These are phyloP conservation scores for Myotisia sp. DNA, from an alignment of 2,329 filamentous ascomycete genomes.

Conservation along the genomic window DNA sequence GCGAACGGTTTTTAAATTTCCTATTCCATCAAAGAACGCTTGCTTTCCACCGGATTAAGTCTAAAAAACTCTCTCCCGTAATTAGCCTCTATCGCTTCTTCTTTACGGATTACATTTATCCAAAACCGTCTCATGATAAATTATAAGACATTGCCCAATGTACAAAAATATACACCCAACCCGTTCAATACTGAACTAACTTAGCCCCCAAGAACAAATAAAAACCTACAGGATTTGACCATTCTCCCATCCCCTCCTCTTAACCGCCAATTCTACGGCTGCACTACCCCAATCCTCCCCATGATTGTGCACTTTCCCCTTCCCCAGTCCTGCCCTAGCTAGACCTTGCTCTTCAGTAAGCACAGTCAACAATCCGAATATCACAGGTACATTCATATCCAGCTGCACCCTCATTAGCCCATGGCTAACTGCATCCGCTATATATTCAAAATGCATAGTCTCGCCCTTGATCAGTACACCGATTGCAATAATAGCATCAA, in stretches of 20 bases:
- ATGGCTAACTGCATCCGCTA: constrained; percentile 76
- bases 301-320: constrained; percentile 59
- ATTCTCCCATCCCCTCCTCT: constrained; percentile 68
- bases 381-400: constrained; percentile 73
- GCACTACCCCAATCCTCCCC: constrained; percentile 92
- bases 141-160: too few species aligned
- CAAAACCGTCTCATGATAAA: too few species aligned
- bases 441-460: constrained; percentile 99
- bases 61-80: too few species aligned
- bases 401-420: constrained; percentile 90
- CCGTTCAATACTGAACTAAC: not conserved
- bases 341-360: constrained; percentile 76
- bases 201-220: constrained; percentile 1
- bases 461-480: constrained; percentile 96
- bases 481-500: constrained; percentile 89
- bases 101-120: constrained; percentile 2
- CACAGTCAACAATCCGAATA: constrained; percentile 85
- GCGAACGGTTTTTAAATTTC: constrained; percentile 5
- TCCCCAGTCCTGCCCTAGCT: constrained; percentile 61
- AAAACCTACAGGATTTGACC: constrained; percentile 42
- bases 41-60: too few species aligned
- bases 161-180: not conserved
- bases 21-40: too few species aligned
- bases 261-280: constrained; percentile 84
- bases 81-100: too few species aligned